Base-by-base conservation (phyloP, 345 rosid species). In the Boechera retrofracta region DNA sequence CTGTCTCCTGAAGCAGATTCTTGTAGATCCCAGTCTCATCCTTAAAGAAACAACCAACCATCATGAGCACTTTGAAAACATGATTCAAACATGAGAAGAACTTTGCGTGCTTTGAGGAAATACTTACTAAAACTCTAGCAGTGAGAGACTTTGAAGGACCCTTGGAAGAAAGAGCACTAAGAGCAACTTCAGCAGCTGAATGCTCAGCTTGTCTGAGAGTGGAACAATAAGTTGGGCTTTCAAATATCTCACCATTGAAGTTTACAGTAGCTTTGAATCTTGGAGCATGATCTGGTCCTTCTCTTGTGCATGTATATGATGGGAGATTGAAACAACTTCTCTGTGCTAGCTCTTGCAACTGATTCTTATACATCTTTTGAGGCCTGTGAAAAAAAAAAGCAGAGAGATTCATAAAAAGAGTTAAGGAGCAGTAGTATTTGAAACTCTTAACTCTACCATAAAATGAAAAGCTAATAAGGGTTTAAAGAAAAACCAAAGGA, bases 211-310 rank as follows among this genome's bases (percentile, higher is more conserved):
- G 92, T 85, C 95, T 88, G 10, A 89, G 79, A 42, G 91, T 88
- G 1, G 86, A 76, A 65, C 83, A 85, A 47, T 84, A 88, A 55
- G 67, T 77, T 3, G 89, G 88, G 21, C 92, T 82, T 64, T 83
- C 90, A 77, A 86, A 89, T 80, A 84, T 81, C 81, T 89, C 92
- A 26, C 95, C 91, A 60, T 89, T 89, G 80, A 89, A 88, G 69
- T 88, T 89, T 31, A 89, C 95, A 44, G 81, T 88, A 72, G 95
- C 90, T 86, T 84, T 90, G 77, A 90, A 90, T 68, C 95, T 85
- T 12, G 95, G 95, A 5, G 91, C 95, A 82, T 88, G 92, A 83
- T 90, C 92, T 28, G 91, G 95, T 47, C 95, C 92, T 86, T 85
- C 86, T 82, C 92, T 86, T 74, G 80, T 69, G 64, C 89, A 86